Evolutionary conservation across 2,329 filamentous ascomycete species (phyloP).

Genomic region (Didymella pinodella): DNA sequence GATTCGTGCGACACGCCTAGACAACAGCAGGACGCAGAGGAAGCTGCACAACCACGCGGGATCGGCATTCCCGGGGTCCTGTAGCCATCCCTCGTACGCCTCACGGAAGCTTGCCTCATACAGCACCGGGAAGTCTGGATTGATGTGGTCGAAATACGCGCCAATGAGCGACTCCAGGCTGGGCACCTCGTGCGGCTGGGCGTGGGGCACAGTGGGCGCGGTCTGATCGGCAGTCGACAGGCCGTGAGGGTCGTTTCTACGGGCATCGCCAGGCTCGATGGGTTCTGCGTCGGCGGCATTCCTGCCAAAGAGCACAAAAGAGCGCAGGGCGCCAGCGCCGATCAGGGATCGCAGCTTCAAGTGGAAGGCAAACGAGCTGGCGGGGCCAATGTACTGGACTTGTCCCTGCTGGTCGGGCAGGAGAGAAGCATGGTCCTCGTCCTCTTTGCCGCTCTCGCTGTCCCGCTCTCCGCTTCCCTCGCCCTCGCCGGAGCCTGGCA

Average conservation of each 20-base stretch:
- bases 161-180: slow-evolving; percentile 49
- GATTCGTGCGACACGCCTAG: slow-evolving; percentile 47
- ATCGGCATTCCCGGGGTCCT: slow-evolving; percentile 44
- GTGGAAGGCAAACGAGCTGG: slow-evolving; percentile 55
- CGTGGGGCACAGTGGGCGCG: slow-evolving; percentile 28
- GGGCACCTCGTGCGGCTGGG: slow-evolving; percentile 22
- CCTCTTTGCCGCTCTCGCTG: slow-evolving; percentile 34
- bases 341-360: slow-evolving; percentile 52
- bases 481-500: slow-evolving; percentile 41
- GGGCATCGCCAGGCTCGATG: slow-evolving; percentile 25
- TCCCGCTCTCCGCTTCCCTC: slow-evolving; percentile 28
- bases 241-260: slow-evolving; percentile 23
- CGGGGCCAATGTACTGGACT: slow-evolving; percentile 55
- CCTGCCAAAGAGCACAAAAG: slow-evolving; percentile 54
- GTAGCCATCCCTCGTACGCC: slow-evolving; percentile 50
- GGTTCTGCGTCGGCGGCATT: slow-evolving; percentile 49
- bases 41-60: slow-evolving; percentile 54
- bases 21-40: slow-evolving; percentile 53
- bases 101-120: slow-evolving; percentile 56
- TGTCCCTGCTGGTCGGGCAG: slow-evolving; percentile 56
- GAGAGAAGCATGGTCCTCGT: slow-evolving; percentile 47
- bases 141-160: slow-evolving; percentile 54
- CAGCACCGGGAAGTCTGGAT: slow-evolving; percentile 54
- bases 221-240: slow-evolving; percentile 34
- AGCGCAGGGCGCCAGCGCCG: slow-evolving; percentile 41